Percentiles rank a stretch among this genome's conserved stretches.
Evolutionary conservation across 2,329 filamentous ascomycete genomes (phyloP).

Genomic region (Claviceps sorghi): DNA sequence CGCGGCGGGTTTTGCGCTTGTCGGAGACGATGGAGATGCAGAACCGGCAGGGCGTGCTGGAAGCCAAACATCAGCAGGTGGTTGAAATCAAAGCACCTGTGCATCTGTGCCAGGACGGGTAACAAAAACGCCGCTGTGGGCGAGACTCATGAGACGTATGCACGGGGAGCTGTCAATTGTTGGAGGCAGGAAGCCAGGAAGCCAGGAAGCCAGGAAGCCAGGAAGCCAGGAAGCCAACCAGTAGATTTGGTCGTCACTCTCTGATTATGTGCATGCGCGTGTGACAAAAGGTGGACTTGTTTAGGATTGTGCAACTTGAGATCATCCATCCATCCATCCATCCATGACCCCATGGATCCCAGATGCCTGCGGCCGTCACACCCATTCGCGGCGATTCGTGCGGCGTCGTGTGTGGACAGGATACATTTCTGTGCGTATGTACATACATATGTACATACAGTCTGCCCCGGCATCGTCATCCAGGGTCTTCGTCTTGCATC

Average conservation of each 20-base stretch:
- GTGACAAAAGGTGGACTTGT: not conserved
- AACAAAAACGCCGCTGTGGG: not conserved
- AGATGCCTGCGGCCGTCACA: not conserved
- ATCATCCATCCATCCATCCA: not conserved
- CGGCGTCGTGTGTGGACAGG: not conserved
- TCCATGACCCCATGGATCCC: not conserved
- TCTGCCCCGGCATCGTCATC: not conserved
- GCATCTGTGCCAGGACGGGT: not conserved
- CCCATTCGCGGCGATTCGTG: not conserved
- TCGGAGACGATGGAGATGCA: too few relatives aligned
- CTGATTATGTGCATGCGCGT: not conserved
- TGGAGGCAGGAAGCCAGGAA: not conserved
- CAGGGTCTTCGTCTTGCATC: too few relatives aligned
- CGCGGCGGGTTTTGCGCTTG: too few relatives aligned
- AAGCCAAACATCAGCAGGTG: not conserved
- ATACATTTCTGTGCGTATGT: too few relatives aligned
- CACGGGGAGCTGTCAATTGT: not conserved
- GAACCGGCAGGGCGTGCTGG: not conserved
- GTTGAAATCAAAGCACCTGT: not conserved
- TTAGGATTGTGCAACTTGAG: slow-evolving; percentile 1
- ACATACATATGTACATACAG: too few relatives aligned
- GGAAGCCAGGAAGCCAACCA: not conserved
- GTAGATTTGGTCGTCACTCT: not conserved
- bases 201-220: too few relatives aligned
- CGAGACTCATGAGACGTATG: not conserved